A percentile compares a stretch with the other conserved stretches of the same genome.
Evolutionary conservation across 2,329 filamentous ascomycete species (phyloP).

Genomic region (Biscogniauxia mediterranea): DNA sequence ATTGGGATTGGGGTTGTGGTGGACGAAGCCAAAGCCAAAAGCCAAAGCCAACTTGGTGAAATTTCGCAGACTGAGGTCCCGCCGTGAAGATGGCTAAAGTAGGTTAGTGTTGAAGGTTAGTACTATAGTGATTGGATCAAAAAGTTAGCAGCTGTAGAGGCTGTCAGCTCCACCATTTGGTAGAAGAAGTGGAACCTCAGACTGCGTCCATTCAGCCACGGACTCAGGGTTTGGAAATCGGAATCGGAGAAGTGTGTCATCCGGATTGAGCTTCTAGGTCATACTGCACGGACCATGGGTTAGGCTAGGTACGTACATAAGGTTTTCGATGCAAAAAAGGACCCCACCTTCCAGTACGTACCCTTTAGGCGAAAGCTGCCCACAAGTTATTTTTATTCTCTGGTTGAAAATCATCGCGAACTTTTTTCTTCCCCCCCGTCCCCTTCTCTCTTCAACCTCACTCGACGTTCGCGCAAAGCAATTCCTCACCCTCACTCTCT

Average conservation of each 20-base stretch:
- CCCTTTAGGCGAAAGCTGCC: not conserved
- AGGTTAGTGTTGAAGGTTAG: no score
- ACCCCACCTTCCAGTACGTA: not conserved
- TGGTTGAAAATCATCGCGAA: slow-evolving; percentile 36
- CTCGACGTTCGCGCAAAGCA: slow-evolving; percentile 30
- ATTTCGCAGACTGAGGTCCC: not conserved
- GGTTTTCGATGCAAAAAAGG: no score
- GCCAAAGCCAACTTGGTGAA: not conserved
- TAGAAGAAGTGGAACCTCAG: no score
- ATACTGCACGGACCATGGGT: no score
- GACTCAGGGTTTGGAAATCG: no score
- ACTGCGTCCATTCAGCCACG: no score
- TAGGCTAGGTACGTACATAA: no score
- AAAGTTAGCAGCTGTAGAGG: no score
- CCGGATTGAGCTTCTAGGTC: no score
- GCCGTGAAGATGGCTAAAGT: not conserved
- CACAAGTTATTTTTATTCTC: slow-evolving; percentile 19
- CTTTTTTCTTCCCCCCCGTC: slow-evolving; percentile 35
- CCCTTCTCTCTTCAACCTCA: slow-evolving; percentile 23
- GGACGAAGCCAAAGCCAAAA: not conserved
- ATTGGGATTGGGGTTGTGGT: slow-evolving; percentile 26
- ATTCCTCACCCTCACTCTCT: slow-evolving; percentile 26
- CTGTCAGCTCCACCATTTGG: no score
- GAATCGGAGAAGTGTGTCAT: no score
- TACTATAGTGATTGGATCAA: no score